Base-by-base conservation (phyloP, 768 basidiomycete genomes). In the Pleurotus citrinopileatus region DNA sequence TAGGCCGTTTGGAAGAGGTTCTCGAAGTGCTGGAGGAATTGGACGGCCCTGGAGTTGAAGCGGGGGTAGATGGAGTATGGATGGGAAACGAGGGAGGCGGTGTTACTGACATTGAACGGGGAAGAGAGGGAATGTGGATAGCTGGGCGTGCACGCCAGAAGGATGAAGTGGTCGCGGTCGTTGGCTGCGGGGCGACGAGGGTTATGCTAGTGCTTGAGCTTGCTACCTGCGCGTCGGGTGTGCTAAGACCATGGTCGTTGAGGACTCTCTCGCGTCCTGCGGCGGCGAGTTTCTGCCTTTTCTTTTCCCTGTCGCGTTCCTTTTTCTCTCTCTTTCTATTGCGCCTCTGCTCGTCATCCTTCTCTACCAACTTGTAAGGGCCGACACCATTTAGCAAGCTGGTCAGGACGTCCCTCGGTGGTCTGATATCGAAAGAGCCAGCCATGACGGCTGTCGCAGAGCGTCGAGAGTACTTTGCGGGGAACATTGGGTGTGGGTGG, bases 1-100 rank as follows among this genome's bases (percentile, higher is more conserved):
- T 81, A 22, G 86, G 90, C 52, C 89, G 77, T 72, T 91, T 91
- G 45, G 89, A 90, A 10, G 90, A 91, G 13, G 86, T 87, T 46
- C 81, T 80, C 0, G 90, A 90, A 2, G 86, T 87, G 57, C 78
- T 76, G 3, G 86, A 86, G 13, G 89, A 89, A 57, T 79, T 75
- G 42, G 87, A 90, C 3, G 87, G 87, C 4, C 83, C 87, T 2
- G 90, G 89, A 0, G 88, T 91, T 19, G 87, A 83, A 34, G 77
- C 80, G 4, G 87, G 86, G 4, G 87, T 86, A 2, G 80, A 83
- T 12, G 77, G 74, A 59, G 69, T 59, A 8, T 63, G 65, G 15
- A 64, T 63, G 26, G 74, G 73, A 15, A 76, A 73, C 4, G 66
- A 67, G 17, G 86, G 86, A 2, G 89, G 86, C 45, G 89, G 87